Conservation (phyloP, 2,329 filamentous ascomycete genomes). For the Nakataea oryzae region DNA sequence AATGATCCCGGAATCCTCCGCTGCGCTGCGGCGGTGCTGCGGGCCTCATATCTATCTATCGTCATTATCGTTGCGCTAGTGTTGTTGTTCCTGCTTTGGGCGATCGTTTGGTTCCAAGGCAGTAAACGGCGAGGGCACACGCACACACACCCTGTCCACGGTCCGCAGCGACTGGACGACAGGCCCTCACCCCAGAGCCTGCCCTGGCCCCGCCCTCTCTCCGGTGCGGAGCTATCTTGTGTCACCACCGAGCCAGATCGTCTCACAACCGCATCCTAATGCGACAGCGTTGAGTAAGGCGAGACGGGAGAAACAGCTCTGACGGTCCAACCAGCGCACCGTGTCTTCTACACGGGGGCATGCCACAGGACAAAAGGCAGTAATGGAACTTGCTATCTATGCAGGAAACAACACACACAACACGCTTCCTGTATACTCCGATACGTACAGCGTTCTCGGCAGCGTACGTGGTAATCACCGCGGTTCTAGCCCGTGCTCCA, state of each 20-base stretch:
- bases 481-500: not conserved
- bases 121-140: conserved; percentile 15
- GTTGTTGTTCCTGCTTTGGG: not conserved
- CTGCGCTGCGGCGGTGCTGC: too few species aligned
- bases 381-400: not conserved
- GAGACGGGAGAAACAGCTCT: too few species aligned
- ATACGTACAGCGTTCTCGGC: not conserved
- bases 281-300: not conserved
- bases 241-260: not conserved
- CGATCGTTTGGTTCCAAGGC: not conserved
- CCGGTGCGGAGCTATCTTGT: not conserved
- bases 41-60: not conserved
- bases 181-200: not conserved
- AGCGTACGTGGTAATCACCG: too few species aligned
- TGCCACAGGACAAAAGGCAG: not conserved
- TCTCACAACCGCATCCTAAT: not conserved
- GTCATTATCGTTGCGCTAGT: not conserved
- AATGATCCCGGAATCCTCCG: not conserved
- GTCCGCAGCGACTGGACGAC: not conserved
- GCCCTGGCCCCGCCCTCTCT: not conserved
- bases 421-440: not conserved
- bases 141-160: conserved; percentile 9
- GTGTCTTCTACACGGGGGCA: not conserved
- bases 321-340: not conserved
- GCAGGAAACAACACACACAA: not conserved